Evolutionary conservation across 192 early-diverging fungal genomes (phyloP), one percentile per base, ranked within the genome.

Genomic region (Coemansia sp.): DNA sequence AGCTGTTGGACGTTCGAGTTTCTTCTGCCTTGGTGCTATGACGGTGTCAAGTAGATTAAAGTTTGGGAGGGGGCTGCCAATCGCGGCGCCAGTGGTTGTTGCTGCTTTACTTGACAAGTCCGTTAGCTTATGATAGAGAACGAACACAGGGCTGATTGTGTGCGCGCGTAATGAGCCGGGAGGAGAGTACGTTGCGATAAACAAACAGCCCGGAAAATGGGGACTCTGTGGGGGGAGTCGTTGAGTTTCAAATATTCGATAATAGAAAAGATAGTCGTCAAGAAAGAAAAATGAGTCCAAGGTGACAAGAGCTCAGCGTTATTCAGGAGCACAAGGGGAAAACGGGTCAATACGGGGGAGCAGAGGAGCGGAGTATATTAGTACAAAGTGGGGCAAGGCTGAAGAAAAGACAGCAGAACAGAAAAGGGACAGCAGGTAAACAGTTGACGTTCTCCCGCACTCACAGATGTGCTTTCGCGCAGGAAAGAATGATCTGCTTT

Each of bases 191-290:
- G 30, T 30, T 30, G 30, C 30, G 12, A 41, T 41, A 41, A 41
- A 41, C 39, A 41, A 41, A 41, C 12, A 41, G 12, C 39, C 39
- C 6, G 39, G 39, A 36, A 58, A 23, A 36, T n/a, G 39, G 18
- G 52, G 30, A 30, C 9, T 55, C 1, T 30, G 6, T 11, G 23
- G 55, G 57, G 62, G 30, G 30, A 3, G 30, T 6, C 23, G 49
- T 20, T 41, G 63, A 64, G 63, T 34, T 64, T 35, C 49, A 68
- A 71, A 71, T 49, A 70, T 58, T 62, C 58, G 38, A 34, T n/a
- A 34, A 49, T 20, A 48, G 9, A 48, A 52, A 64, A 52, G 62
- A 30, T 30, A 30, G 62, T 48, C 33, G 35, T 48, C 34, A 49
- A 63, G 39, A 34, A 41, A 26, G 18, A 48, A 48, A 46, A 48